Percentiles rank a stretch among this genome's conserved stretches.
These are phyloP conservation scores for Ogataea nakhonphanomensis DNA, from an alignment of 805 yeast genomes.

Conservation along the genomic window DNA sequence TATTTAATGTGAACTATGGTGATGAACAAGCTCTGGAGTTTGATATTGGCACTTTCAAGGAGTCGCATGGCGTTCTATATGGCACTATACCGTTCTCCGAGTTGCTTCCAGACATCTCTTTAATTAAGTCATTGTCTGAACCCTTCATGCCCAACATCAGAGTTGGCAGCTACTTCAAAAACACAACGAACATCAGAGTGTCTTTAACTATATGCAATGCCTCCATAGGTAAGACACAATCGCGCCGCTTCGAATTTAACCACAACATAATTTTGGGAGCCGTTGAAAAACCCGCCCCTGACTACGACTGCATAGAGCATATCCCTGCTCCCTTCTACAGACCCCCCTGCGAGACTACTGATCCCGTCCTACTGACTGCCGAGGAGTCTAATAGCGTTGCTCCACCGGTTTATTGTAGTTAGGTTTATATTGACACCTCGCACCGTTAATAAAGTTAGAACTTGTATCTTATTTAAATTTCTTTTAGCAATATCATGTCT, in stretches of 20 bases:
- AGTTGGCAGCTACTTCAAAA: slow-evolving; percentile 14
- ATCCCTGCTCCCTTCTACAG: slow-evolving; percentile 19
- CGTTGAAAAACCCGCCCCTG: slow-evolving; percentile 14
- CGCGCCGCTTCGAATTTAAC: slow-evolving; percentile 7
- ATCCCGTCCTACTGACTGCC: slow-evolving; percentile 11
- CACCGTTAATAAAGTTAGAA: background rate
- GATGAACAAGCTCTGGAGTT: slow-evolving; percentile 12
- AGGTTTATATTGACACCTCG: slow-evolving; percentile 2
- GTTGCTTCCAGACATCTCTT: slow-evolving; percentile 10
- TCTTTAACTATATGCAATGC: slow-evolving; percentile 7
- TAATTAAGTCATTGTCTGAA: slow-evolving; percentile 4
- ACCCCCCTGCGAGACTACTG: slow-evolving; percentile 11
- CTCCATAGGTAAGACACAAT: slow-evolving; percentile 2
- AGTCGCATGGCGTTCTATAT: slow-evolving; percentile 2
- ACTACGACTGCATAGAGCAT: slow-evolving; percentile 11
- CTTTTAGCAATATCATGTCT: slow-evolving; percentile 17
- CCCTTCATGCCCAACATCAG: slow-evolving; percentile 19
- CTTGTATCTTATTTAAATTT: background rate
- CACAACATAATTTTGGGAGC: slow-evolving; percentile 14
- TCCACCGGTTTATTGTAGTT: slow-evolving; percentile 6
- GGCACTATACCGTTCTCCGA: slow-evolving; percentile 5
- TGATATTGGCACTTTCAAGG: slow-evolving; percentile 14
- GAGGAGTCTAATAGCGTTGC: slow-evolving; percentile 1
- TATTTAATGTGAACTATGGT: slow-evolving; percentile 5
- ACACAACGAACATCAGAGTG: slow-evolving; percentile 9